Base-by-base conservation (phyloP, 768 basidiomycete genomes). In the Suillus lakei region DNA sequence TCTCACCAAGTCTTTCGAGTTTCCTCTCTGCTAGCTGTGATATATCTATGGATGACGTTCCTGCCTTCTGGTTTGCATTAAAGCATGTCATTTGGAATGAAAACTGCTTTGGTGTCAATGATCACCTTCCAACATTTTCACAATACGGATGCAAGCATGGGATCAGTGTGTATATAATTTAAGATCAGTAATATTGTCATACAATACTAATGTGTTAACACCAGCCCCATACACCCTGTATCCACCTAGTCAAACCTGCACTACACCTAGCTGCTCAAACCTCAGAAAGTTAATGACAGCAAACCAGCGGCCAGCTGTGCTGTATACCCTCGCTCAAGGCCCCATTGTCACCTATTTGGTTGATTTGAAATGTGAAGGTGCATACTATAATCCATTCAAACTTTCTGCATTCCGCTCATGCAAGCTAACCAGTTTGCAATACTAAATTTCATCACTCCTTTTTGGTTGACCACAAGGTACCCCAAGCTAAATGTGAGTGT, bases 21-120 rank as follows among this genome's bases (percentile, higher is more conserved):
- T 51, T 51, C 50, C 50, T 51, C 50, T n/a, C n/a, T 16, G 50
- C 50, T n/a, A 30, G 50, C 50, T 51, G 50, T 30, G n/a, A n/a
- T 30, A 51, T 51, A 51, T 8, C 13, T 51, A 23, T 30, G 50
- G 50, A n/a, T 8, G 50, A 51, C 9, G 13, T 51, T 51, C n/a
- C n/a, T n/a, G 12, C 50, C 50, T 23, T 30, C 28, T 51, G 50
- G 50, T n/a, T 9, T 51, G n/a, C 28, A 30, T 30, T 51, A 30
- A 51, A 51, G 50, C n/a, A 51, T 51, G 50, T 51, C n/a, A 51
- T 51, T 51, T 51, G 50, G 50, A 51, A 30, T 16, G 50, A 30
- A 30, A 13, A 38, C 36, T 38, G 50, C 50, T 23, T 51, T 51
- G 50, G 50, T n/a, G 28, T 51, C n/a, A 30, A 51, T 51, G 50